These are phyloP conservation scores for Botrytis deweyae DNA, from an alignment of 2,329 filamentous ascomycete species.

Conservation along the genomic window DNA sequence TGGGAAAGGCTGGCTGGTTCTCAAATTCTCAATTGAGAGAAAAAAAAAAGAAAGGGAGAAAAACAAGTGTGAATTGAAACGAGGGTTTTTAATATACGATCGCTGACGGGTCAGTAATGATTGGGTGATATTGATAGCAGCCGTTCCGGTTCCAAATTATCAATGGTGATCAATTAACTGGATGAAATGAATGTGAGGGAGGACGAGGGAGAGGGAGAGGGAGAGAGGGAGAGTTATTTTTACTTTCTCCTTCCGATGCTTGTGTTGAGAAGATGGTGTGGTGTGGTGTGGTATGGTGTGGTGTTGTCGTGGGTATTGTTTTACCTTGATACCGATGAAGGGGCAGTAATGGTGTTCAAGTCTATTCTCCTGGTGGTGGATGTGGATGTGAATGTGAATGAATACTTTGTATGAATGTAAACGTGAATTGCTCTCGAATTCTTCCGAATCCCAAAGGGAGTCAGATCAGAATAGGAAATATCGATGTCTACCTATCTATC, in stretches of 20 bases:
- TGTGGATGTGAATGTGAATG: not conserved
- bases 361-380: not conserved
- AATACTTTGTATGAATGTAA: not conserved
- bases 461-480: not conserved
- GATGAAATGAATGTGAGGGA: not conserved
- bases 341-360: not conserved
- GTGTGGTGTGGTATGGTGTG: not conserved
- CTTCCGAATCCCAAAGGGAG: not conserved
- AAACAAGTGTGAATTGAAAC: not conserved
- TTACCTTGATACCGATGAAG: not conserved
- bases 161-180: conserved; percentile 3
- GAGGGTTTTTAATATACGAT: not conserved
- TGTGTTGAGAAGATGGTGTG: not conserved
- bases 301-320: not conserved
- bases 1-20: not conserved
- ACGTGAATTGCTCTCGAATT: not conserved
- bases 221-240: not conserved
- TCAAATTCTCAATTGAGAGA: conserved; percentile 3
- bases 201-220: not conserved
- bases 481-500: not conserved
- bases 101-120: conserved; percentile 7
- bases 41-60: not conserved
- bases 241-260: not conserved
- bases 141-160: conserved; percentile 5
- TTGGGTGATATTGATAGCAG: conserved; percentile 18